Evolutionary conservation across 305 asterid species (phyloP).

Genomic region (Petunia hybrid): DNA sequence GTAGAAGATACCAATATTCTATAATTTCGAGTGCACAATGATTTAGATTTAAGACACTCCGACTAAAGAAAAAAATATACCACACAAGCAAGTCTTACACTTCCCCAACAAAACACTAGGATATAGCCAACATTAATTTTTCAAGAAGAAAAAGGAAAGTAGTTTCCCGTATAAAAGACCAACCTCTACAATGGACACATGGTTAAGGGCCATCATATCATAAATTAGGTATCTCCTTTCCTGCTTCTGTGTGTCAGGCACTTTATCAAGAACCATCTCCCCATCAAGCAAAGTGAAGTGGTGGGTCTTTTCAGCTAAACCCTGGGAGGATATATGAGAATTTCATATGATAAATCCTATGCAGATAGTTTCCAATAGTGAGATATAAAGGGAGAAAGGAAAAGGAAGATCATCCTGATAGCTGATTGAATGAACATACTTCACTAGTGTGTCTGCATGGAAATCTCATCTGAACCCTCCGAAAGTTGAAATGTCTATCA

Average conservation of each 20-base stretch:
- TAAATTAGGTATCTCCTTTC: constrained; percentile 96
- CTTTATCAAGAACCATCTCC: constrained; percentile 91
- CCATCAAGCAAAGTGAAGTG: constrained; percentile 98
- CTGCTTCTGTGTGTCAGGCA: constrained; percentile 83
- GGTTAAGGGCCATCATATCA: constrained; percentile 95
- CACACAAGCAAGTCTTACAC: not conserved
- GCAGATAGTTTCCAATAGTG: not conserved
- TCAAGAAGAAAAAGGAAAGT: not conserved
- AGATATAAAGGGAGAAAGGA: constrained; percentile 15
- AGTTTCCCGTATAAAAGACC: constrained; percentile 5
- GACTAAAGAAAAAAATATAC: not conserved
- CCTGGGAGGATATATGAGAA: constrained; percentile 54
- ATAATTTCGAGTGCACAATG: too few species aligned
- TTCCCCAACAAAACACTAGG: not conserved
- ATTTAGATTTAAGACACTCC: not conserved
- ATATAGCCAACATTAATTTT: not conserved
- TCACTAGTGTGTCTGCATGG: constrained; percentile 79
- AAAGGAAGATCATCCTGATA: constrained; percentile 19
- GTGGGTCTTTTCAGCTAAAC: constrained; percentile 69
- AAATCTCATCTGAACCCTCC: constrained; percentile 98
- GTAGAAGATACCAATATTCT: too few species aligned
- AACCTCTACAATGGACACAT: constrained; percentile 85
- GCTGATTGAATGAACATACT: constrained; percentile 51
- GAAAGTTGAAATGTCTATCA: constrained; percentile 87
- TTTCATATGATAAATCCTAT: constrained; percentile 5